These are phyloP conservation scores for Neurospora sp. DNA, from an alignment of 495 filamentous ascomycete species.

Conservation along the genomic window DNA sequence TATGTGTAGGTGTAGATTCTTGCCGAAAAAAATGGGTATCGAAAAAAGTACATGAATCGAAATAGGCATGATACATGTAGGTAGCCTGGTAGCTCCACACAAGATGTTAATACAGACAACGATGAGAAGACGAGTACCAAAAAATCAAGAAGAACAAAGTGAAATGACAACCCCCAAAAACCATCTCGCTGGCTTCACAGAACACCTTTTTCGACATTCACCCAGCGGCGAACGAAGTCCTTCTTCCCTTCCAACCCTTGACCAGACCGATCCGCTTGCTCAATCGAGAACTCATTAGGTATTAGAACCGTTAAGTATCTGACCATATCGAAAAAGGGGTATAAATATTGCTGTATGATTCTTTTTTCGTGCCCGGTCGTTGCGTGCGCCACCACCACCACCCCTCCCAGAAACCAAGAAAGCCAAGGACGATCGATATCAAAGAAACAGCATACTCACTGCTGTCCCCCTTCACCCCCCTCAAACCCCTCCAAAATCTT, in stretches of 20 bases:
- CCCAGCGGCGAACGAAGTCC: no score
- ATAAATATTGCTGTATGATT: neutral
- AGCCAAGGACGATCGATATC: neutral
- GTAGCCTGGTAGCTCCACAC: neutral
- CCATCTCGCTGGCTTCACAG: neutral
- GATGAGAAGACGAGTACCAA: neutral
- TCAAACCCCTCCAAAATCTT: conserved; percentile 57
- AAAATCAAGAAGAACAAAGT: neutral
- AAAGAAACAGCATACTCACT: neutral
- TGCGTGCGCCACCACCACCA: neutral
- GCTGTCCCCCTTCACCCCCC: neutral
- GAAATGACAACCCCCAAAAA: neutral
- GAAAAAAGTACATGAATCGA: neutral
- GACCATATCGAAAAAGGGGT: neutral
- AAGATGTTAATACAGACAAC: neutral
- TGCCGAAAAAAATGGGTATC: neutral
- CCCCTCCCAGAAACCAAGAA: neutral
- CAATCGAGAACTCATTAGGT: neutral
- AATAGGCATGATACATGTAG: neutral
- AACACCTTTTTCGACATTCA: neutral
- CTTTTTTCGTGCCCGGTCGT: neutral
- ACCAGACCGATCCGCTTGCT: neutral
- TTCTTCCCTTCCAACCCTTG: neutral
- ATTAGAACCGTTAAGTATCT: neutral
- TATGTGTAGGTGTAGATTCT: neutral